These are phyloP conservation scores for Stropharia rugosoannulata DNA, from an alignment of 768 basidiomycete genomes.

Conservation along the genomic window DNA sequence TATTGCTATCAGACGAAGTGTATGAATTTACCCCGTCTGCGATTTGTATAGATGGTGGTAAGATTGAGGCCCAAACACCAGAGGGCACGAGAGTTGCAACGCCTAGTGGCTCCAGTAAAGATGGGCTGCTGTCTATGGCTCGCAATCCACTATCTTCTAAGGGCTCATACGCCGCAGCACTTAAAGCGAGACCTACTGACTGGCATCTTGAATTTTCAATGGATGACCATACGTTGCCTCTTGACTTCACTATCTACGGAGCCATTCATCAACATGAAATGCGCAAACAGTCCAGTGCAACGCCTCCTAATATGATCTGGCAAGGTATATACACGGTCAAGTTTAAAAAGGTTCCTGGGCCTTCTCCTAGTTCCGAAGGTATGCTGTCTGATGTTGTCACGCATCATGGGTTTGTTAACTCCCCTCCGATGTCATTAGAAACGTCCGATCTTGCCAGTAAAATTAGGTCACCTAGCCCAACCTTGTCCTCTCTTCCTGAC, in stretches of 20 bases:
- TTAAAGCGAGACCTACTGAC: slow-evolving; percentile 90
- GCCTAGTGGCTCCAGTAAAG: slow-evolving; percentile 56
- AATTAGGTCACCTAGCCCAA: slow-evolving; percentile 62
- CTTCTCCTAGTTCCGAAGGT: slow-evolving; percentile 66
- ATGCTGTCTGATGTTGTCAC: slow-evolving; percentile 18
- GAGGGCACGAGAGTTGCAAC: slow-evolving; percentile 95
- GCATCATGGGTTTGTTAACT: neutral
- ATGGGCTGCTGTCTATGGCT: slow-evolving; percentile 30
- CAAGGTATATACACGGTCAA: slow-evolving; percentile 89
- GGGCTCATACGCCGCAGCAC: slow-evolving; percentile 89
- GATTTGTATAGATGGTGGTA: slow-evolving; percentile 72
- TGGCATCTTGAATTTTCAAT: slow-evolving; percentile 98
- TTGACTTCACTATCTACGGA: slow-evolving; percentile 94
- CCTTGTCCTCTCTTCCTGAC: slow-evolving; percentile 77
- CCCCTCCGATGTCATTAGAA: slow-evolving; percentile 24
- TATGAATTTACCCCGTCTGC: slow-evolving; percentile 6
- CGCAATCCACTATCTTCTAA: slow-evolving; percentile 31
- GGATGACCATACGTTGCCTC: slow-evolving; percentile 80
- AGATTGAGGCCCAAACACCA: slow-evolving; percentile 93
- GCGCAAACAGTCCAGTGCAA: slow-evolving; percentile 65
- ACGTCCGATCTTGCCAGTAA: slow-evolving; percentile 45
- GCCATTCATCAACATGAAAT: slow-evolving; percentile 92
- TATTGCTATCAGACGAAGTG: neutral
- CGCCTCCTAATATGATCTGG: slow-evolving; percentile 78
- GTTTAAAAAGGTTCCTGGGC: slow-evolving; percentile 90